A percentile compares a stretch with the other conserved stretches of the same genome.
Evolutionary conservation across 352 stramenopile species (phyloP).

Genomic region (Pythium phragmiticola): DNA sequence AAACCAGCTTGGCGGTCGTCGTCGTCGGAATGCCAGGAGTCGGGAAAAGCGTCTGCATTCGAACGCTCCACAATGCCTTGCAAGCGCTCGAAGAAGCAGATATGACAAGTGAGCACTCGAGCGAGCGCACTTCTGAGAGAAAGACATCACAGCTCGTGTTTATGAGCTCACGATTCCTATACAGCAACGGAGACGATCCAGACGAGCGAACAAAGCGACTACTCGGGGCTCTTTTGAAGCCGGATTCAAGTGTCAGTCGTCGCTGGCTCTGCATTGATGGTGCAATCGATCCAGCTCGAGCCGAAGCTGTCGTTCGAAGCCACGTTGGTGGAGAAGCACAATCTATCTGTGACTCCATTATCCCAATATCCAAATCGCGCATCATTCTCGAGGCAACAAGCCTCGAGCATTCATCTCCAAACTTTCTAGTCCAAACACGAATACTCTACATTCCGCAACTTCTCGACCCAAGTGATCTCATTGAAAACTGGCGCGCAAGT

Average conservation of each 20-base stretch:
- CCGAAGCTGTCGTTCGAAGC: slow-evolving; percentile 3
- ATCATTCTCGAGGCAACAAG: slow-evolving; percentile 21
- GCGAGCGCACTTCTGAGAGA: not conserved
- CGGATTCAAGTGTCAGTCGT: not conserved
- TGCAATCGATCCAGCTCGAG: not conserved
- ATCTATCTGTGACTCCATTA: not conserved
- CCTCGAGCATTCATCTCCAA: slow-evolving; percentile 9
- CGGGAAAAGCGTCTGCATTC: slow-evolving; percentile 56
- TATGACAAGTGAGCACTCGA: not conserved
- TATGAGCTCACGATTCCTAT: slow-evolving; percentile 13
- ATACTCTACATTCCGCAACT: slow-evolving; percentile 11
- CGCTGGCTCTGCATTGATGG: slow-evolving; percentile 23
- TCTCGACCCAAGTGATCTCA: slow-evolving; percentile 6
- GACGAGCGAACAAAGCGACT: not conserved
- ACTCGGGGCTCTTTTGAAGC: not conserved
- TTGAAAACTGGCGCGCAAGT: slow-evolving; percentile 9
- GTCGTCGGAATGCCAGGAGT: slow-evolving; percentile 38
- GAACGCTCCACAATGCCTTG: slow-evolving; percentile 45
- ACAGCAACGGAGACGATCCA: not conserved
- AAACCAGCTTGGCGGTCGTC: slow-evolving; percentile 29
- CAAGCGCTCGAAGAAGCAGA: slow-evolving; percentile 40
- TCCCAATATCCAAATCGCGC: not conserved
- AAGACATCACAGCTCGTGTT: slow-evolving; percentile 9
- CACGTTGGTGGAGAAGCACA: not conserved
- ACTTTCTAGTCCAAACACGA: slow-evolving; percentile 7